Evolutionary conservation across 805 yeast species (phyloP), one percentile per base, ranked within the genome.

Genomic region (Candida easanensis): DNA sequence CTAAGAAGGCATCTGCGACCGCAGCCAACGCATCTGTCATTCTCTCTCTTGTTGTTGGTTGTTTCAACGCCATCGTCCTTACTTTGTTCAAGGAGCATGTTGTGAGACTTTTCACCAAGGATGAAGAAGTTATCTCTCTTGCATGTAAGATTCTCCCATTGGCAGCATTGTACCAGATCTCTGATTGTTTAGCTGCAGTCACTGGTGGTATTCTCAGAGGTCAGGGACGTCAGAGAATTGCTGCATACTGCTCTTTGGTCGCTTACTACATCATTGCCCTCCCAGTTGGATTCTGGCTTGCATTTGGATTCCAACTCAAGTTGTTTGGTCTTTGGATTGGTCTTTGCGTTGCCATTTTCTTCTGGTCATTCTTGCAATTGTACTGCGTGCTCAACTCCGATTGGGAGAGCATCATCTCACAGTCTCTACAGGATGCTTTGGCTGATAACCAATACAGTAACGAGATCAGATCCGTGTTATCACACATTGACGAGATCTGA

Each of bases 151-250:
- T 84, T 21, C 65, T 84, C 64, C 80, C 85, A 59, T 65, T 82
- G 35, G 75, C 81, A 36, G 85, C 89, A 1, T 55, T 78, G 25
- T 82, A 82, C 75, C 90, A 84, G 64, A 63, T 85, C 20, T 76
- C 77, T 42, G 93, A 85, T 61, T 81, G 82, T 10, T 64, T 80
- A 54, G 77, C 82, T 49, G 85, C 88, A 14, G 79, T 82, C 38
- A 76, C 85, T 1, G 89, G 88, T 14, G 91, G 91, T 14, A 73
- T 87, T 46, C 66, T 85, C 41, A 73, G 93, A 58, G 91, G 91
- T 5, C 90, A 84, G 64, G 91, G 91, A 14, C 77, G 77, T 61
- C 84, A 82, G 33, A 75, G 72, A 53, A 73, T 81, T 28, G 84
- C 84, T 0, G 84, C 84, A 2, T 70, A 71, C 39, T 71, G 80